Conservation (phyloP, 2,329 filamentous ascomycete genomes). For the Aotearoamyces nothofagi region DNA sequence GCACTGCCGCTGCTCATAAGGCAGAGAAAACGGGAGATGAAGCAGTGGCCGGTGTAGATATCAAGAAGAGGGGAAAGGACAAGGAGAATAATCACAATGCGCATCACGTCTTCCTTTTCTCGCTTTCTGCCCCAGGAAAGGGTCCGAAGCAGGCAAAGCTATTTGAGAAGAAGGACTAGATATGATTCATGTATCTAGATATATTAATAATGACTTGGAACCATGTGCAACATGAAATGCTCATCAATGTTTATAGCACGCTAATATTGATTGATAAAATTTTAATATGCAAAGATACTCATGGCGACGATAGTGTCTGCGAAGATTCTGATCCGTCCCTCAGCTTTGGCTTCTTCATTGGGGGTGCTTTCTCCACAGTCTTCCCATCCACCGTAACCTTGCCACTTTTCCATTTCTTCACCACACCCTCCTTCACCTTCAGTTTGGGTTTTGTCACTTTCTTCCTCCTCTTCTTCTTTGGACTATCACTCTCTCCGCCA, state of each 20-base stretch:
- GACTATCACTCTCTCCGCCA: constrained; percentile 12
- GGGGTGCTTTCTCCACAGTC: background rate
- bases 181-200: too few relatives aligned
- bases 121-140: constrained; percentile 11
- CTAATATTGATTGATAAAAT: too few relatives aligned
- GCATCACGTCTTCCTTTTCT: constrained; percentile 16
- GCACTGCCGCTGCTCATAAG: constrained; percentile 2
- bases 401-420: constrained; percentile 2
- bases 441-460: constrained; percentile 2
- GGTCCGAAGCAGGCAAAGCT: constrained; percentile 2
- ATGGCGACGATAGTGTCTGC: too few relatives aligned
- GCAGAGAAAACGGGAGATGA: background rate
- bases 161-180: too few relatives aligned
- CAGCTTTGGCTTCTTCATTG: background rate
- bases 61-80: constrained; percentile 3
- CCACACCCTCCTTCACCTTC: background rate
- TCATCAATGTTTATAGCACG: too few relatives aligned
- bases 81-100: constrained; percentile 8
- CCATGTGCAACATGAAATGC: too few relatives aligned
- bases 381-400: background rate
- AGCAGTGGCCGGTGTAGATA: background rate
- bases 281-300: too few relatives aligned
- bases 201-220: too few relatives aligned
- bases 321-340: too few relatives aligned
- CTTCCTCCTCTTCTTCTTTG: constrained; percentile 14